These are phyloP conservation scores for Leccinum boreale DNA, from an alignment of 768 basidiomycete genomes.

Conservation along the genomic window DNA sequence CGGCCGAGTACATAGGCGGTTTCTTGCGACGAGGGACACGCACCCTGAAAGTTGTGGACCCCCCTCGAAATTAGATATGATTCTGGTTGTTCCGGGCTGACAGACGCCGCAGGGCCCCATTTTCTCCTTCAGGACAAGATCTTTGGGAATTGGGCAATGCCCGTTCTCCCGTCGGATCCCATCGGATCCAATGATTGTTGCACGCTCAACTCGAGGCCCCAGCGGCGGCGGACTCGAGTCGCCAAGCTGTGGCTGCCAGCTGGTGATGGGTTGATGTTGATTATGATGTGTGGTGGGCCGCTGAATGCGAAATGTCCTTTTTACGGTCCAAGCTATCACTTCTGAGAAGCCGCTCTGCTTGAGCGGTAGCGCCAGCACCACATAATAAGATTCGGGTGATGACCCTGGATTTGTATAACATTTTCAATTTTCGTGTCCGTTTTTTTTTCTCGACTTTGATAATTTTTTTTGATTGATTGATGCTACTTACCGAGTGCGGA, in stretches of 20 bases:
- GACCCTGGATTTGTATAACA: not conserved
- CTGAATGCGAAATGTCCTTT: slow-evolving; percentile 15
- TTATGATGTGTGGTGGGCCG: slow-evolving; percentile 5
- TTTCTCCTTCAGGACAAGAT: not conserved
- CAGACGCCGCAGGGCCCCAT: not conserved
- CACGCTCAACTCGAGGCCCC: too few relatives aligned
- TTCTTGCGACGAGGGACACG: not conserved
- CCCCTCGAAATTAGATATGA: slow-evolving; percentile 5
- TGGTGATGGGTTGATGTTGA: not conserved
- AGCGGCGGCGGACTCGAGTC: not conserved
- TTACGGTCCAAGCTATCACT: not conserved
- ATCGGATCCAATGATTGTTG: not conserved
- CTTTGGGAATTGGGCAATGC: not conserved
- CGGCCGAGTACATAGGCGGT: not conserved
- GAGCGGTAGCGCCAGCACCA: not conserved
- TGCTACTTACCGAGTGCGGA: slow-evolving; percentile 4
- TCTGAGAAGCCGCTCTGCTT: not conserved
- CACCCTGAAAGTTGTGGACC: not conserved
- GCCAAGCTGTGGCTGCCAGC: not conserved
- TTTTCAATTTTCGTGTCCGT: not conserved
- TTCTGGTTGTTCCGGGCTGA: not conserved
- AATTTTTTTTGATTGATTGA: not conserved
- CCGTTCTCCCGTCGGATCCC: not conserved
- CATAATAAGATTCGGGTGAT: not conserved
- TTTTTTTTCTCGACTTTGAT: not conserved